These are phyloP conservation scores for Melaleuca alternifolia DNA, from an alignment of 345 rosid genomes.

Conservation along the genomic window DNA sequence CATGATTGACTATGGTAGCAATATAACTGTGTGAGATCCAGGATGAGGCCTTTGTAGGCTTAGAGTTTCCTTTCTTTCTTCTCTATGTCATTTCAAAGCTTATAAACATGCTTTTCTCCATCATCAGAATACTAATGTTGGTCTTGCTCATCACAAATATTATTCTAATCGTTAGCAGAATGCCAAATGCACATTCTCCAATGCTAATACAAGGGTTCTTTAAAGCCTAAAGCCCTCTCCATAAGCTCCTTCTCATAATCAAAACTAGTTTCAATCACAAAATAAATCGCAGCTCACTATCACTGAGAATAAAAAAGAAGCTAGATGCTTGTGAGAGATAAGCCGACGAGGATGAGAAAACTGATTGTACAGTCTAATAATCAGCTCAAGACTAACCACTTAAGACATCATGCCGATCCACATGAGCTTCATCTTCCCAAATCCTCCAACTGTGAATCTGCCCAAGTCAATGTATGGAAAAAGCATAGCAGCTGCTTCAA, in stretches of 20 bases:
- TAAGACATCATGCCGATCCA: slow-evolving; percentile 45
- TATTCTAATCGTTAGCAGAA: neutral
- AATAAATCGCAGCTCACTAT: neutral
- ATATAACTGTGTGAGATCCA: neutral
- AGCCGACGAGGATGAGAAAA: neutral
- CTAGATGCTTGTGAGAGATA: neutral
- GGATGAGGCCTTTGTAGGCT: neutral
- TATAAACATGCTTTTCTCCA: neutral
- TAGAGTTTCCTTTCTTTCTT: neutral
- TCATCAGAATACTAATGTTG: neutral
- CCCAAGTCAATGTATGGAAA: slow-evolving; percentile 5
- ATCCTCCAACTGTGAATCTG: slow-evolving; percentile 92
- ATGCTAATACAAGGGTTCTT: neutral
- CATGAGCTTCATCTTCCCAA: slow-evolving; percentile 85
- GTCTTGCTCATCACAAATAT: neutral
- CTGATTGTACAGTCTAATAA: neutral
- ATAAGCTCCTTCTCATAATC: neutral
- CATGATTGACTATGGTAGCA: neutral
- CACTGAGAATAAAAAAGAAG: neutral
- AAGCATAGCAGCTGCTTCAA: neutral
- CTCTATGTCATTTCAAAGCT: neutral
- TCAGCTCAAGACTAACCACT: slow-evolving; percentile 35
- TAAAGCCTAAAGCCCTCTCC: neutral
- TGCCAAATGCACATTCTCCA: neutral
- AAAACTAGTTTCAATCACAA: neutral